Evolutionary conservation across 148 eudicot species (phyloP).

Genomic region (Cornus controversa): DNA sequence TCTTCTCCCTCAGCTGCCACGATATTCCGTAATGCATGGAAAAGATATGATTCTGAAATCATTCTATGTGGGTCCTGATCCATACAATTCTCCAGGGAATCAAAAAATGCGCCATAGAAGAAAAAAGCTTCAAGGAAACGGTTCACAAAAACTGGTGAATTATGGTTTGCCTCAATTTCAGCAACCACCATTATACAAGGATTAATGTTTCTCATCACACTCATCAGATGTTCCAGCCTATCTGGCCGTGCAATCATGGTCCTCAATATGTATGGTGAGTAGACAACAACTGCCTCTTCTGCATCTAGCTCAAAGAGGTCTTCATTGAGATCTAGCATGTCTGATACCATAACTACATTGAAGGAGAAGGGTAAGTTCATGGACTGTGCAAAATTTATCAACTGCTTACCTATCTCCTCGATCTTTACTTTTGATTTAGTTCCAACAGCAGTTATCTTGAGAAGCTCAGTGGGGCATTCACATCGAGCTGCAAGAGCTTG

Average conservation of each 20-base stretch:
- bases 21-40: background rate
- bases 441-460: slow-evolving; percentile 26
- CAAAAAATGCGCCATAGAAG: background rate
- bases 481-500: slow-evolving; percentile 25
- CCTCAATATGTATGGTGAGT: slow-evolving; percentile 5
- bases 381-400: slow-evolving; percentile 25
- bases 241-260: slow-evolving; percentile 16
- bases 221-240: slow-evolving; percentile 20
- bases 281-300: slow-evolving; percentile 25
- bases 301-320: slow-evolving; percentile 16
- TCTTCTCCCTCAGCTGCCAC: background rate
- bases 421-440: background rate
- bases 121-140: background rate
- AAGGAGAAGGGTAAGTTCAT: slow-evolving; percentile 25
- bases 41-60: background rate
- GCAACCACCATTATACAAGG: slow-evolving; percentile 22
- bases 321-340: slow-evolving; percentile 20
- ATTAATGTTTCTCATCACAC: slow-evolving; percentile 14
- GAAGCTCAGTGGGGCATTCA: slow-evolving; percentile 14
- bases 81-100: background rate
- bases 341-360: slow-evolving; percentile 22
- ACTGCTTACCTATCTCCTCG: slow-evolving; percentile 19
- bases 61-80: background rate
- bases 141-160: background rate
- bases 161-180: slow-evolving; percentile 27